A percentile compares a stretch with the other conserved stretches of the same genome.
phyloP scores from a whole-genome alignment of 2,329 filamentous ascomycete species.

The Claviceps capensis region DNA sequence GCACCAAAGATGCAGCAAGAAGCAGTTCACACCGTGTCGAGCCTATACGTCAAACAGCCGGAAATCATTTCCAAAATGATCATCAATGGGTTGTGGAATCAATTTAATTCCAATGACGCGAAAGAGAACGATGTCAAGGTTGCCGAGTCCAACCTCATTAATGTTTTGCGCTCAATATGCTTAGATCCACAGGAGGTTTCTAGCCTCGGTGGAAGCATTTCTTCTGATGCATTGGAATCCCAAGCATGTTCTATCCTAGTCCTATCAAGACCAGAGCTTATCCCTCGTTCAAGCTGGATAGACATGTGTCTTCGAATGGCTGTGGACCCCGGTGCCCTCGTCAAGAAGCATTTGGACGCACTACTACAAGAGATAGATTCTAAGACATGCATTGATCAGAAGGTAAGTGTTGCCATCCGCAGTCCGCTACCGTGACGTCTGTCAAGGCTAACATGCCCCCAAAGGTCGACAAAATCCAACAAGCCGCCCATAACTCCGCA shows the following conservation, averaged over 20 bases:
- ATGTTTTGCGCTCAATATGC: slow-evolving; percentile 49
- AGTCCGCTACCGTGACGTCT: background rate
- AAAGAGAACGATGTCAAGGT: slow-evolving; percentile 70
- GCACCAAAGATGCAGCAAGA: slow-evolving; percentile 50
- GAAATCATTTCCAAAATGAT: slow-evolving; percentile 47
- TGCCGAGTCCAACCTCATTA: slow-evolving; percentile 48
- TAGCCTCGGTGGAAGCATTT: slow-evolving; percentile 27
- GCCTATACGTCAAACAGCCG: slow-evolving; percentile 49
- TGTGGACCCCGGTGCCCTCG: slow-evolving; percentile 71
- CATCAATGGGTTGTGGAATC: slow-evolving; percentile 64
- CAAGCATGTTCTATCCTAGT: slow-evolving; percentile 70
- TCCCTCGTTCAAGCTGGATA: slow-evolving; percentile 78
- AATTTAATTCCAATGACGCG: slow-evolving; percentile 52
- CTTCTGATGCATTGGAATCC: slow-evolving; percentile 39
- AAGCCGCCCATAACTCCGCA: slow-evolving; percentile 69
- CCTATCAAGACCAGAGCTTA: slow-evolving; percentile 61
- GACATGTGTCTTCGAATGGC: slow-evolving; percentile 67
- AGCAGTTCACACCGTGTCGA: slow-evolving; percentile 46
- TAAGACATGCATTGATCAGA: slow-evolving; percentile 33
- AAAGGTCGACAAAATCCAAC: slow-evolving; percentile 32
- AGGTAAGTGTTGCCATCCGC: slow-evolving; percentile 26
- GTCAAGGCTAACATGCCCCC: slow-evolving; percentile 2
- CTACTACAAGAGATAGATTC: slow-evolving; percentile 55
- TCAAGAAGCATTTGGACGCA: slow-evolving; percentile 44
- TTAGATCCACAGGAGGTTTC: slow-evolving; percentile 37